A percentile compares a stretch with the other conserved stretches of the same genome.
Evolutionary conservation across 805 yeast species (phyloP).

Genomic region (Suhomyces pyralidae): DNA sequence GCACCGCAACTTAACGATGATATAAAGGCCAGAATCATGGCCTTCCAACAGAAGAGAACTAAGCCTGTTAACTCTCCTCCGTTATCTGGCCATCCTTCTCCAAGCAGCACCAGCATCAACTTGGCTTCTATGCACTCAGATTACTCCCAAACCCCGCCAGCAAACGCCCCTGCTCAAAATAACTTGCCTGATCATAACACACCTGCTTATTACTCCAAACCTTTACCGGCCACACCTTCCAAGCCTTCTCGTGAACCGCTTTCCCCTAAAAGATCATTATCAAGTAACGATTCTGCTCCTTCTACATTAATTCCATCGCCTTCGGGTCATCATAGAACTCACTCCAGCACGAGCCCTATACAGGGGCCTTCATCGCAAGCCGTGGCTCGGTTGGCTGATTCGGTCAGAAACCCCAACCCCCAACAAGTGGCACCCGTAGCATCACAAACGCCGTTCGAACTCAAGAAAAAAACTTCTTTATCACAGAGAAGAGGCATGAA

Average conservation of each 20-base stretch:
- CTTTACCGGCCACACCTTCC: conserved; percentile 22
- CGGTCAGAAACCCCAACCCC: not conserved
- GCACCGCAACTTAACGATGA: conserved; percentile 45
- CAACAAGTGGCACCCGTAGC: not conserved
- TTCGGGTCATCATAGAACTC: not conserved
- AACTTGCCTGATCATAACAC: not conserved
- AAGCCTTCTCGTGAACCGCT: conserved; percentile 11
- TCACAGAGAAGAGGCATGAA: conserved; percentile 58
- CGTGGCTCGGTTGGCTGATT: conserved; percentile 3
- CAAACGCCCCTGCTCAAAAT: not conserved
- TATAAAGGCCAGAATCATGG: conserved; percentile 81
- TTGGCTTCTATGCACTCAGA: not conserved
- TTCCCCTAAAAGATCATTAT: conserved; percentile 6
- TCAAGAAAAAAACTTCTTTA: conserved; percentile 40
- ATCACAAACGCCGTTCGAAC: conserved; percentile 1
- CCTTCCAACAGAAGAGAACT: conserved; percentile 77
- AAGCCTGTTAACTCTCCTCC: conserved; percentile 17
- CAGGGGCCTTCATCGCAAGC: conserved; percentile 1
- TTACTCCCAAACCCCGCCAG: not conserved
- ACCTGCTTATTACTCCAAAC: conserved; percentile 11
- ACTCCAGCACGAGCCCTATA: not conserved
- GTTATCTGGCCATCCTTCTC: conserved; percentile 9
- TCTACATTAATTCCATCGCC: conserved; percentile 8
- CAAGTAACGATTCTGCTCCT: conserved; percentile 8
- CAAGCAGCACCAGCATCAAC: conserved; percentile 3